phyloP scores from a whole-genome alignment of 1,139 yeast species.

The Casaregolazyma suthepensis region DNA sequence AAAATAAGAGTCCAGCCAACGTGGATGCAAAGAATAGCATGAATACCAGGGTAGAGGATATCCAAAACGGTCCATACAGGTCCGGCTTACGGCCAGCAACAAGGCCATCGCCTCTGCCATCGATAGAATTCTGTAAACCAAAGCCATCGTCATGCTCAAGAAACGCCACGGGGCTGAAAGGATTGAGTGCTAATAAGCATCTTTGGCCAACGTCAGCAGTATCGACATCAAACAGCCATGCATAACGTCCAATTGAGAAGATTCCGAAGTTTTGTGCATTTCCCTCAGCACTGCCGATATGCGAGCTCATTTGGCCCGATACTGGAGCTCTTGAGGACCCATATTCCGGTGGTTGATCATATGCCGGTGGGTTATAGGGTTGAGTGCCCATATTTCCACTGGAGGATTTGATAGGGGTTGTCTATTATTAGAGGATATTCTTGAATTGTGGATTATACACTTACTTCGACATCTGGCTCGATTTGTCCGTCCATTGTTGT shows the following conservation, averaged over 20 bases:
- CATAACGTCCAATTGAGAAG: conserved; percentile 51
- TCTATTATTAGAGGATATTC: neutral
- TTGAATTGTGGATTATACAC: neutral
- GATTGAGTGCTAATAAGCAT: conserved; percentile 33
- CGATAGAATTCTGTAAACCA: conserved; percentile 23
- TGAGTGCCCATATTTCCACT: conserved; percentile 24
- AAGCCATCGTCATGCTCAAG: conserved; percentile 28
- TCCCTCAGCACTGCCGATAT: neutral
- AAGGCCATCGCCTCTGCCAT: conserved; percentile 31
- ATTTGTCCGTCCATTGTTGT: conserved; percentile 5
- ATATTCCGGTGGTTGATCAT: conserved; percentile 14
- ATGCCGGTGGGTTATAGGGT: conserved; percentile 32
- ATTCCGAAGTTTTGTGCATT: conserved; percentile 34
- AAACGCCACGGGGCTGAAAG: conserved; percentile 28
- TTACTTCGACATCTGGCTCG: conserved; percentile 10
- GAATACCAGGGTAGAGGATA: conserved; percentile 70
- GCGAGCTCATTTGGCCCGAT: conserved; percentile 1
- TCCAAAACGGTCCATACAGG: conserved; percentile 80
- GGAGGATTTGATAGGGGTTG: conserved; percentile 4
- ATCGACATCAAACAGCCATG: conserved; percentile 58
- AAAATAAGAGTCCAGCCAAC: conserved; percentile 45
- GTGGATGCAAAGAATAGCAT: conserved; percentile 71
- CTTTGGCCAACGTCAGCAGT: conserved; percentile 47
- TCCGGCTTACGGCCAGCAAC: conserved; percentile 40
- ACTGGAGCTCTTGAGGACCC: conserved; percentile 8